Base-by-base conservation (phyloP, 371 early-diverging fungal genomes). In the Blyttiomyces sp. region DNA sequence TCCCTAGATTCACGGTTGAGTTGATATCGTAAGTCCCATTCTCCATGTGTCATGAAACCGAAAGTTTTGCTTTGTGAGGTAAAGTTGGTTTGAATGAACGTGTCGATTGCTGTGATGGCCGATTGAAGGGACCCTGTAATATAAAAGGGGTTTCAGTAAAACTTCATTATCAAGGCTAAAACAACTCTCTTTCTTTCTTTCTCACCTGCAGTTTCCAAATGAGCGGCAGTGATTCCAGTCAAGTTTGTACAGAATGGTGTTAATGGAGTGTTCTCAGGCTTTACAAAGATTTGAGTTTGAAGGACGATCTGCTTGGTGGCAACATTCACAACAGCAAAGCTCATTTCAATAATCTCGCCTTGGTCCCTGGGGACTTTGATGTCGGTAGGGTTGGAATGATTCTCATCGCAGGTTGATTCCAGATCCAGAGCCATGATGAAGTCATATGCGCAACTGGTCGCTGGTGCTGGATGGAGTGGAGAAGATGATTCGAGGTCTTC, bases 1-100 rank as follows among this genome's bases (percentile, higher is more conserved):
- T 86, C 86, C 30, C 80, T 69, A 16, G 87, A 82, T 64, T 90
- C 89, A 7, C 88, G 72, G n/a, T 81, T 79, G 0, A 90, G 66
- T 61, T 88, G 88, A 60, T 84, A 86, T 30, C 88, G 82, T 43
- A 90, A 66, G 30, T 84, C 83, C 86, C 87, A 86, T 3, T 86
- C 87, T 16, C 88, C 88, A 66, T 88, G 89, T 0, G 88, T 86
- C 11, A 87, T 86, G 64, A 90, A 86, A 54, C 87, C 86, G 68
- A 88, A 88, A 7, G 76, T 75, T 35, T 80, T 76, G 11, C 77
- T 71, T 59, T 83, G 63, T n/a, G 72, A 71, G 28, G 79, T 71
- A 21, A 88, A 83, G 58, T 85, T 74, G 0, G 59, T 59, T 49
- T 78, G 72, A 48, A 90, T 81, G 52, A 82, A 88, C 2, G 59